phyloP scores from a whole-genome alignment of 768 basidiomycete genomes.

The Stropharia rugosoannulata region DNA sequence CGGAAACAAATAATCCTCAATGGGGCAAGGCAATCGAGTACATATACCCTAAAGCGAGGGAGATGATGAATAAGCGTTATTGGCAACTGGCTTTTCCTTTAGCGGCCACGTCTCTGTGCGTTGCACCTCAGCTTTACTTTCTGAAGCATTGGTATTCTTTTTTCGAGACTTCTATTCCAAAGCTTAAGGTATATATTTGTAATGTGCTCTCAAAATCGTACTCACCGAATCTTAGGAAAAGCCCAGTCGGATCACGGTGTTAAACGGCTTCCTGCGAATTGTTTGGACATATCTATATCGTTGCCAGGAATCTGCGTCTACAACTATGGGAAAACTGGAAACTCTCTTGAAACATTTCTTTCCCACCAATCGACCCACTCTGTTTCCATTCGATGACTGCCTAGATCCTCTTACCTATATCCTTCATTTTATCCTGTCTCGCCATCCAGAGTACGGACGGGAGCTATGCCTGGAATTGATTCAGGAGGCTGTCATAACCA shows the following conservation, averaged over 20 bases:
- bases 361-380: slow-evolving; percentile 60
- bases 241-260: slow-evolving; percentile 59
- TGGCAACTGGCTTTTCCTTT: slow-evolving; percentile 88
- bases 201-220: not conserved
- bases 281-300: slow-evolving; percentile 97
- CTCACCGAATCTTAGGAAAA: slow-evolving; percentile 61
- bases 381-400: slow-evolving; percentile 72
- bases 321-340: slow-evolving; percentile 80
- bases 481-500: slow-evolving; percentile 59
- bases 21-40: slow-evolving; percentile 92
- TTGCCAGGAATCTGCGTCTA: slow-evolving; percentile 81
- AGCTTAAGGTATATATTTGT: slow-evolving; percentile 65
- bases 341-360: slow-evolving; percentile 74
- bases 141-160: slow-evolving; percentile 76
- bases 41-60: slow-evolving; percentile 78
- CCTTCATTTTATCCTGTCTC: slow-evolving; percentile 78
- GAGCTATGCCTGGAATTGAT: slow-evolving; percentile 81
- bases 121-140: slow-evolving; percentile 85
- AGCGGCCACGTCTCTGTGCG: slow-evolving; percentile 79
- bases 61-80: slow-evolving; percentile 88
- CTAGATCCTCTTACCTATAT: slow-evolving; percentile 77
- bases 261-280: slow-evolving; percentile 82
- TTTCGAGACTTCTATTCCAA: slow-evolving; percentile 70
- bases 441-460: slow-evolving; percentile 82
- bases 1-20: slow-evolving; percentile 92